Conservation (phyloP, 2,329 filamentous ascomycete species). For the Xylariaceae sp. region DNA sequence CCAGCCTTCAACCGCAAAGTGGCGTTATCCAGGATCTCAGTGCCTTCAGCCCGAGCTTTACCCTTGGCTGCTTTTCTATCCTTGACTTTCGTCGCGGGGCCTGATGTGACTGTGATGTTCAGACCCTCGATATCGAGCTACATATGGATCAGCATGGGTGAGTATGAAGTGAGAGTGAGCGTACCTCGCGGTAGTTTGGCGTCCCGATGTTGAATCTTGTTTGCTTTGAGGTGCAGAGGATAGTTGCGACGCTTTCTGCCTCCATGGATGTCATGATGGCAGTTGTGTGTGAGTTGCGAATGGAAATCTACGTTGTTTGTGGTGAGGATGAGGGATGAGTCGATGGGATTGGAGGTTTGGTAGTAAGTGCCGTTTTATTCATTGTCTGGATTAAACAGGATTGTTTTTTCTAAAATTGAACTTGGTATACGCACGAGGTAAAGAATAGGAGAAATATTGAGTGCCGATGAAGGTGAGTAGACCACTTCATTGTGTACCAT, state of each 20-base stretch:
- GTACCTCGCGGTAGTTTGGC: conserved; percentile 53
- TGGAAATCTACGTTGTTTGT: neutral
- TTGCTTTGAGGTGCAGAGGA: conserved; percentile 61
- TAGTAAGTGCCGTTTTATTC: neutral
- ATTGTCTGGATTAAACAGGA: too few relatives aligned
- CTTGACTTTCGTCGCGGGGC: conserved; percentile 11
- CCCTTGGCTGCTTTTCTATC: conserved; percentile 35
- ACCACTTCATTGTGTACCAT: too few relatives aligned
- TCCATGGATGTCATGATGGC: conserved; percentile 43
- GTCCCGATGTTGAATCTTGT: conserved; percentile 59
- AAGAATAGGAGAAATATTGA: too few relatives aligned
- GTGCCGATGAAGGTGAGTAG: too few relatives aligned
- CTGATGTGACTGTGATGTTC: conserved; percentile 58
- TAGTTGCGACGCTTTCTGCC: conserved; percentile 46
- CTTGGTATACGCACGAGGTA: too few relatives aligned
- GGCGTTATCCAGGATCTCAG: conserved; percentile 67
- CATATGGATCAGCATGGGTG: conserved; percentile 1
- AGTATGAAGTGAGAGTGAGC: neutral
- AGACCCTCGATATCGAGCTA: conserved; percentile 68
- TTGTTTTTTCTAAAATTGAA: too few relatives aligned
- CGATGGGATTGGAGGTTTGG: neutral
- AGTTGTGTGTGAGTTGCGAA: neutral
- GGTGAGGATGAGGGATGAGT: neutral
- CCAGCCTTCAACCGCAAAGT: conserved; percentile 68
- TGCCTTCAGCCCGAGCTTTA: conserved; percentile 35